Conservation (phyloP, 129 eudicot genomes). For the Helianthus tuberosus region DNA sequence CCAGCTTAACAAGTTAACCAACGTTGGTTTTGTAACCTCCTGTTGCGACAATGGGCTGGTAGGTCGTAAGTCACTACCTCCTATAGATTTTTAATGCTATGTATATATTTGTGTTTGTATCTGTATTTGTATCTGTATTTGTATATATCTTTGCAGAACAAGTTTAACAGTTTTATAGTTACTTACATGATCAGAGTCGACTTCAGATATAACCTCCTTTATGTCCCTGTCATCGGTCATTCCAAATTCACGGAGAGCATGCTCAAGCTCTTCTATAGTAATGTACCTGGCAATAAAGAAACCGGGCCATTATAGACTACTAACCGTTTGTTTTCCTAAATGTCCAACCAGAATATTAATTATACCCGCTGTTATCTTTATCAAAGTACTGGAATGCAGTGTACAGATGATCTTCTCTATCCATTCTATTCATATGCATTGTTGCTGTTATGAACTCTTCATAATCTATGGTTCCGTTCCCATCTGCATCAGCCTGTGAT, state of each 20-base stretch:
- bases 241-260: conserved; percentile 78
- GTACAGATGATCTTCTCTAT: conserved; percentile 88
- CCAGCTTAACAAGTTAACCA: no score
- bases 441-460: conserved; percentile 96
- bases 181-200: conserved; percentile 78
- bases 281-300: conserved; percentile 49
- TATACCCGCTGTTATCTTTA: conserved; percentile 86
- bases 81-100: background rate
- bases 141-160: background rate
- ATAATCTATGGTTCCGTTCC: conserved; percentile 83
- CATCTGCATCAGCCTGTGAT: conserved; percentile 90
- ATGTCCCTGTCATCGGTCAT: conserved; percentile 68
- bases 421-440: conserved; percentile 94
- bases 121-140: background rate
- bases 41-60: no score
- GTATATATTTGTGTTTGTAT: no score
- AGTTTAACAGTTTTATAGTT: background rate
- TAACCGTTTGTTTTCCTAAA: background rate
- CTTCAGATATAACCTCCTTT: conserved; percentile 75
- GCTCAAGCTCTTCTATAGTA: conserved; percentile 86
- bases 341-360: background rate
- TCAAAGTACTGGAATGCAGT: conserved; percentile 92
- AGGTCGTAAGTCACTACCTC: no score
- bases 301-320: background rate
- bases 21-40: no score